Evolutionary conservation across 225 moss, liverwort and hornwort genomes (phyloP), one percentile per base, ranked within the genome.

Genomic region (Bryoerythrophyllum caledonicum): DNA sequence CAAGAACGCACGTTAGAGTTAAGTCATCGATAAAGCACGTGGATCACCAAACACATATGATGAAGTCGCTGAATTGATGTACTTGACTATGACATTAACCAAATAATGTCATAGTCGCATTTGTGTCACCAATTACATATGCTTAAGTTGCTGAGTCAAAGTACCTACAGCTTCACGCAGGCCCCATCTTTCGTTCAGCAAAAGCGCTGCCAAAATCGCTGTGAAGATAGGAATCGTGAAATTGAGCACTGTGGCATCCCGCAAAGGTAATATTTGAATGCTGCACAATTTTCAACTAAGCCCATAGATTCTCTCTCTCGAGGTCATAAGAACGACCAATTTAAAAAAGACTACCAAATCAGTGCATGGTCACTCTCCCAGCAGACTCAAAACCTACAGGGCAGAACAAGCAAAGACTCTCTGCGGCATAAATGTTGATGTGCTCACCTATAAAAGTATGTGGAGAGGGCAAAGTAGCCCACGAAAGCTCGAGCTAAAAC

Each of bases 151-250:
- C 5, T 54, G 65, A 66, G 34, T 65, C 35, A 4, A 38, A 65
- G 81, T 78, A 89, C 91, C 91, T 66, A 78, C 78, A 78, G 89
- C 89, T 83, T 93, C 91, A 44, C 74, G 70, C 28, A 68, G 60
- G 24, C 91, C 90, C 93, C 91, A 91, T 55, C 71, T 86, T 75
- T 93, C 93, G 32, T 84, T 81, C 78, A 91, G 74, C 53, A 85
- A 75, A 34, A 91, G 63, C 65, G 93, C 82, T 67, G 93, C 93
- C 77, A 93, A 68, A 72, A 91, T 78, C 74, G 91, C 84, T 21
- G 91, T 93, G 53, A 91, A 91, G 57, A 93, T 86, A 20, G 91
- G 93, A 59, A 82, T 86, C 58, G 93, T 93, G 71, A 93, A 93
- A 76, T 91, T 93, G 23, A 93, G 89, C 49, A 91, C 87, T 60